Percentiles rank a stretch among this genome's conserved stretches.
Conservation (phyloP, 768 basidiomycete species). For the Russula olivacea region DNA sequence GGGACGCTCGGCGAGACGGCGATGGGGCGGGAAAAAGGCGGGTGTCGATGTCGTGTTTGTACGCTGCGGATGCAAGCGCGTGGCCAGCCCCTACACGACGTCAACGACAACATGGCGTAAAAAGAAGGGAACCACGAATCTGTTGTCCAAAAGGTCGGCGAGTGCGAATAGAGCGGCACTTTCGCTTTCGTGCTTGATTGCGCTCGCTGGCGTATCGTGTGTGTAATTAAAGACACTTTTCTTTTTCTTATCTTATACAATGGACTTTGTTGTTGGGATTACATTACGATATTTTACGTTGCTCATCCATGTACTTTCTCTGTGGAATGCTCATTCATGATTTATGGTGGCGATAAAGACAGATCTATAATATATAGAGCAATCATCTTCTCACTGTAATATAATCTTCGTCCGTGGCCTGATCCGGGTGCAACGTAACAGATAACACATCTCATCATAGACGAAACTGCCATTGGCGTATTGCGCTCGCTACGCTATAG, state of each 20-base stretch:
- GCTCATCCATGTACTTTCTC: not conserved
- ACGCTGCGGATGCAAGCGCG: slow-evolving; percentile 13
- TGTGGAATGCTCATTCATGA: not conserved
- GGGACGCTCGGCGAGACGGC: not conserved
- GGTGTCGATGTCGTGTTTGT: slow-evolving; percentile 22
- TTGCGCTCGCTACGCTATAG: not conserved
- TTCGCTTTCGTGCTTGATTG: not conserved
- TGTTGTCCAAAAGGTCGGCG: not conserved
- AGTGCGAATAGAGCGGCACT: not conserved
- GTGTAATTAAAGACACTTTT: not conserved
- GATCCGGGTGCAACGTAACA: not conserved
- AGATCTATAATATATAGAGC: not conserved
- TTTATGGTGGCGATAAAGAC: not conserved
- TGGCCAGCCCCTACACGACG: slow-evolving; percentile 10
- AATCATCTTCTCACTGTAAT: not conserved
- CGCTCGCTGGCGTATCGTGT: not conserved
- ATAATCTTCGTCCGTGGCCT: not conserved
- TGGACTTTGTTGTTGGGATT: not conserved
- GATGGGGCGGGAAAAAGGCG: not conserved
- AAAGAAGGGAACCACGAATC: not conserved
- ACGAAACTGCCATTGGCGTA: not conserved
- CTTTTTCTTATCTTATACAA: no score
- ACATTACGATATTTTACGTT: not conserved
- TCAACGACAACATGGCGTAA: not conserved
- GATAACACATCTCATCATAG: not conserved